These are phyloP conservation scores for Sugiyamaella novakii DNA, from an alignment of 1,139 yeast genomes.

Conservation along the genomic window DNA sequence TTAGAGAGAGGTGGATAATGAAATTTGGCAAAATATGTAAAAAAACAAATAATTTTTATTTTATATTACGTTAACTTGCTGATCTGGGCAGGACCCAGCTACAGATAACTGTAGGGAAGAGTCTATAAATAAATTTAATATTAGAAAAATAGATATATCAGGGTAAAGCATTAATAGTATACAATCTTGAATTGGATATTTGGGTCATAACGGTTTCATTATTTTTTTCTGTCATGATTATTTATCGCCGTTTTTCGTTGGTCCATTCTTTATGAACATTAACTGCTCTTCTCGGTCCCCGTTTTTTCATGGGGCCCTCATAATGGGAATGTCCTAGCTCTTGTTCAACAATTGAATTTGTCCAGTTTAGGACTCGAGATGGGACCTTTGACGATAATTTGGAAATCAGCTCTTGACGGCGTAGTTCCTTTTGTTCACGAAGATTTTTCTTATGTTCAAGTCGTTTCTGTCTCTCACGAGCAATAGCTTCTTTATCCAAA, in stretches of 20 bases:
- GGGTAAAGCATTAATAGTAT: too few species aligned
- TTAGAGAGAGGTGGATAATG: conserved; percentile 23
- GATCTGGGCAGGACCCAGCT: too few species aligned
- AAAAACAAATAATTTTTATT: too few species aligned
- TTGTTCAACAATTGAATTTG: conserved; percentile 35
- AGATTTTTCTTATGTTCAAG: conserved; percentile 22
- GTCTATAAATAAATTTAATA: conserved; percentile 2
- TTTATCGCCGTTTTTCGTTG: conserved; percentile 5
- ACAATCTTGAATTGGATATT: too few species aligned
- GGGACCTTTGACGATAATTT: conserved; percentile 27
- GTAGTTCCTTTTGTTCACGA: conserved; percentile 15
- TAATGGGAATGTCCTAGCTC: conserved; percentile 36
- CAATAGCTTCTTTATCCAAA: conserved; percentile 12
- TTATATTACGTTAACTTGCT: too few species aligned
- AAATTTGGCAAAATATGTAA: too few species aligned
- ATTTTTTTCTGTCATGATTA: not conserved
- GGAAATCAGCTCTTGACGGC: conserved; percentile 34
- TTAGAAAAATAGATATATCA: conserved; percentile 1
- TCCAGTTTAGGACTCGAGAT: conserved; percentile 34
- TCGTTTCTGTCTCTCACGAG: conserved; percentile 16
- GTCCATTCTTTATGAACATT: conserved; percentile 15
- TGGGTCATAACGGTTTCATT: too few species aligned
- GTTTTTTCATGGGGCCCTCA: conserved; percentile 23
- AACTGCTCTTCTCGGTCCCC: conserved; percentile 5
- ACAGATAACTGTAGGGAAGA: too few species aligned